Conservation (phyloP, 257 asterid species). For the Solanum pennellii region DNA sequence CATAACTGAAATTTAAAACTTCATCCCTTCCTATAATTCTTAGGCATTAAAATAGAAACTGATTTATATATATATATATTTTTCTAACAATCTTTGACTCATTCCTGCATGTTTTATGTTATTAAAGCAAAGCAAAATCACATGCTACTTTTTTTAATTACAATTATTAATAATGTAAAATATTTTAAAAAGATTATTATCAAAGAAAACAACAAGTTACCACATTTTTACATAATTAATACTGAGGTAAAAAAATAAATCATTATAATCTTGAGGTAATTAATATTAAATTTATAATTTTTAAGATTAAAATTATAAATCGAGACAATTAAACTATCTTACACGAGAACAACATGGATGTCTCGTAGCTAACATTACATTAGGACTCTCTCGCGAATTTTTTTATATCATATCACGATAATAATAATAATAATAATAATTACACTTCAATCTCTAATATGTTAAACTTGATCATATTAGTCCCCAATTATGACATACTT, state of each 20-base stretch:
- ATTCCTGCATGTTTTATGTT: neutral
- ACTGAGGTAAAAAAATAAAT: neutral
- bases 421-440: neutral
- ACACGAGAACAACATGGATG: neutral
- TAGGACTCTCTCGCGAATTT: neutral
- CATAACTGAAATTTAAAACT: slow-evolving; percentile 11
- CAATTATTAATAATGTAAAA: neutral
- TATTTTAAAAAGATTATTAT: neutral
- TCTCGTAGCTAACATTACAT: neutral
- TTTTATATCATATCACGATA: neutral
- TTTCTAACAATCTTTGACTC: neutral
- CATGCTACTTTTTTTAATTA: neutral
- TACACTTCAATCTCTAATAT: neutral
- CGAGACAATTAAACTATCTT: neutral
- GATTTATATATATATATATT: neutral
- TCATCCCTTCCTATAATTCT: slow-evolving; percentile 3
- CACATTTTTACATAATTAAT: too few species aligned
- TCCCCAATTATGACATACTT: neutral
- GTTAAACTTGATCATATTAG: neutral
- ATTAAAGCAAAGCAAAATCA: neutral
- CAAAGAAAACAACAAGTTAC: neutral
- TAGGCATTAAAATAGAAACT: slow-evolving; percentile 11
- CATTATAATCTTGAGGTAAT: neutral
- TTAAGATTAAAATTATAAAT: neutral
- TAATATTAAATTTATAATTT: neutral